Evolutionary conservation across 345 rosid species (phyloP), one percentile per base, ranked within the genome.

Genomic region (Eucalyptus sp.): DNA sequence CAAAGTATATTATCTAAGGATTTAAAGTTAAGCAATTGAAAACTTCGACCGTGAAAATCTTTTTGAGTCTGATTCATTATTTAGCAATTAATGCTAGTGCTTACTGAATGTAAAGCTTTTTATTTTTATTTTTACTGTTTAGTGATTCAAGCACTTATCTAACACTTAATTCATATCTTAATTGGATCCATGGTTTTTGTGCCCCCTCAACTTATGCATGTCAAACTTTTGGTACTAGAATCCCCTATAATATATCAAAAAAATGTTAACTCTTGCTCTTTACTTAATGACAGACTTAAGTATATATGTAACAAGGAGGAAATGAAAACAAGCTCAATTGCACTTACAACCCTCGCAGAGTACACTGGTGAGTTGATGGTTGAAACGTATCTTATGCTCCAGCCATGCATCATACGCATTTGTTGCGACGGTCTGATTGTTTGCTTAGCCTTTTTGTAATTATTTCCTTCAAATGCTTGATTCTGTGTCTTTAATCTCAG

Each of bases 291-390:
- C 89, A 97, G 99, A 94, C 97, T 97, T 91, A 97, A 94, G 92
- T 92, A 94, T 90, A 95, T 97, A 43, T 96, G 99, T 91, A 94
- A 91, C 91, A 94, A 92, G 91, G 99, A 97, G 93, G 96, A 98
- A 79, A 95, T 94, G 96, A 95, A 91, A 94, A 91, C 97, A 91
- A 96, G 98, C 92, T 95, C 99, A 85, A 93, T 94, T 80, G 98
- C 95, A 50, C 98, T 97, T 62, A 90, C 96, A 56, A 94, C 96
- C 84, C 96, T 97, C 87, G 97, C 98, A 4, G 99, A 97, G 86
- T 97, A 92, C 93, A 95, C 99, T 86, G 99, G 99, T 97, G 92
- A 90, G 93, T 85, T 87, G 29, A 76, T 18, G 46, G 48, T 76
- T 24, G 13, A 76, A 76, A 76, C 8, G 7, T 22, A 76, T 76